Evolutionary conservation across 371 early-diverging fungal genomes (phyloP), one percentile per base, ranked within the genome.

Genomic region (Lichtheimia ornata): DNA sequence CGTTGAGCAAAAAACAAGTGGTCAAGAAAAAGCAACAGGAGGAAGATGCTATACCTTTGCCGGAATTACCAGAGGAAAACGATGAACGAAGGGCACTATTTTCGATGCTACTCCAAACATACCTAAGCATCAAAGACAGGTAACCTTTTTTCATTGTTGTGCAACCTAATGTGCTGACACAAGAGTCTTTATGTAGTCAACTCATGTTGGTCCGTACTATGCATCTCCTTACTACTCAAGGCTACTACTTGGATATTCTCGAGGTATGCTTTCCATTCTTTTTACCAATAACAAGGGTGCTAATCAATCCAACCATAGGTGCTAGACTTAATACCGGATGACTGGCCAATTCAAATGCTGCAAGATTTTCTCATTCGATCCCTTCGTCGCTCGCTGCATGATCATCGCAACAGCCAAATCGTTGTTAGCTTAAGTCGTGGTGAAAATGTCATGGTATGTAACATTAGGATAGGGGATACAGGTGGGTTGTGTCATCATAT

Each of bases 281-380:
- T 35, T 9, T 9, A 35, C 11, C 47, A 47, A 17, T 11, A 47
- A 11, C n/a, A 22, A 12, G 0, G 5, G 6, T 7, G 15, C 47
- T 22, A 47, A 18, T 47, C 47, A 22, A 47, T 17, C 47, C 22
- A 47, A n/a, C 12, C 5, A 14, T 59, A 89, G 88, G 85, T 89
- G 15, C 68, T 91, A 55, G 65, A 80, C 11, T 56, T 78, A 40
- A 66, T 89, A 42, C 89, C 91, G 1, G 80, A 84, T 43, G 72
- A 76, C 42, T 91, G 89, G 91, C 79, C 91, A 0, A 61, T 91
- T 20, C 76, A 84, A 20, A 63, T 81, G 58, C 65, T 89, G 0
- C 79, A 81, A 56, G 67, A 77, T 13, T 91, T 86, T 53, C 62
- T 91, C 12, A 59, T 75, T 14, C 63, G 80, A 12, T 83, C 88